Percentiles rank a stretch among this genome's conserved stretches.
Evolutionary conservation across 805 yeast species (phyloP).

Genomic region (Priceomyces haplophilus): DNA sequence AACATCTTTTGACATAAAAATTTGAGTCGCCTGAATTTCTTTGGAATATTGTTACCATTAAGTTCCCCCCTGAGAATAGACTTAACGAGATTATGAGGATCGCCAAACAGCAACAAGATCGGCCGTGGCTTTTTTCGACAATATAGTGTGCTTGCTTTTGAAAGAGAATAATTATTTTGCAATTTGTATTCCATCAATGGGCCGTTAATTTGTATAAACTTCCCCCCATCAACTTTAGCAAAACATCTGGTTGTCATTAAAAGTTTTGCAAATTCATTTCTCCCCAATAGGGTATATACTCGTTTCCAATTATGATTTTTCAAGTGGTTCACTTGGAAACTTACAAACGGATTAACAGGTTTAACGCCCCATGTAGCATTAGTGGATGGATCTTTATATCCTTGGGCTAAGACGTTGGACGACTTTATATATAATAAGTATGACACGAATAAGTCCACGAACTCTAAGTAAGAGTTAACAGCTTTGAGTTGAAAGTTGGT

Average conservation of each 20-base stretch:
- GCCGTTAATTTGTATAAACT: constrained; percentile 26
- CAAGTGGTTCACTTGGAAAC: constrained; percentile 35
- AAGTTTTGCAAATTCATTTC: constrained; percentile 34
- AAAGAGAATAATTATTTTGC: constrained; percentile 3
- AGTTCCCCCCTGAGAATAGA: constrained; percentile 3
- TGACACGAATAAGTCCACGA: constrained; percentile 41
- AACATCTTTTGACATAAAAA: constrained; percentile 20
- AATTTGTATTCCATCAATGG: constrained; percentile 4
- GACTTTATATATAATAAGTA: constrained; percentile 25
- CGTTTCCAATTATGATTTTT: constrained; percentile 45
- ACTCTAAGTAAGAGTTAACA: constrained; percentile 21
- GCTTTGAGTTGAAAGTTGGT: constrained; percentile 10
- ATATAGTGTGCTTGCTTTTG: constrained; percentile 22
- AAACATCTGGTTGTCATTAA: constrained; percentile 36
- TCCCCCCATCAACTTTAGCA: constrained; percentile 10
- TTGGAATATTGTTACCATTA: constrained; percentile 14
- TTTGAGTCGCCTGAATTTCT: constrained; percentile 18
- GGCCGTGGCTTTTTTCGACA: constrained; percentile 7
- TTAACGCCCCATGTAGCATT: constrained; percentile 26
- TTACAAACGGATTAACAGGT: constrained; percentile 29
- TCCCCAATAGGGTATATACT: constrained; percentile 40
- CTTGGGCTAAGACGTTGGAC: constrained; percentile 40
- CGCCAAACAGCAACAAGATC: not conserved
- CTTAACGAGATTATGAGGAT: not conserved
- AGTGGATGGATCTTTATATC: constrained; percentile 39